A percentile compares a stretch with the other conserved stretches of the same genome.
Evolutionary conservation across 257 asterid genomes (phyloP).

Genomic region (Gynochthodes officinalis): DNA sequence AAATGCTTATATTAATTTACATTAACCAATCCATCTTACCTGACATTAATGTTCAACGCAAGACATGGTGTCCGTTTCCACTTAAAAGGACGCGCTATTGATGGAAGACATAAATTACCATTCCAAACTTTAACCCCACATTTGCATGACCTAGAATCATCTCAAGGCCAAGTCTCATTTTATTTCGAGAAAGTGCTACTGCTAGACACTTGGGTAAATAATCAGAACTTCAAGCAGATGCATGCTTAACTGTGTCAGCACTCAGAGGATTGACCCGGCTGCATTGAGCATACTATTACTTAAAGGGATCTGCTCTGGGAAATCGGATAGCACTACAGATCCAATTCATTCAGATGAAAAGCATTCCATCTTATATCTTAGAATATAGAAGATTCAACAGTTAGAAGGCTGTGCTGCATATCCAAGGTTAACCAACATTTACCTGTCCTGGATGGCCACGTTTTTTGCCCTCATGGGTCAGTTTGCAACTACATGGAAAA

Average conservation of each 20-base stretch:
- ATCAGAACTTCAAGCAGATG: too few species aligned
- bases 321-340: neutral
- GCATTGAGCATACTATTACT: too few species aligned
- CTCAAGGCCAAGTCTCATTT: neutral
- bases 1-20: too few species aligned
- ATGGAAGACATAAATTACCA: neutral
- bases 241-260: too few species aligned
- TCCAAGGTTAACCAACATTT: neutral
- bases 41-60: neutral
- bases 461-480: neutral
- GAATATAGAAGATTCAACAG: neutral
- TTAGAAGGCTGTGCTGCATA: neutral
- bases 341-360: neutral
- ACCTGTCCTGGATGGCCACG: neutral
- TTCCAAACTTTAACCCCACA: neutral
- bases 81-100: neutral
- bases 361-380: neutral
- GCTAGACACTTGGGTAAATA: neutral
- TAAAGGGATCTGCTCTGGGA: too few species aligned
- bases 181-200: neutral
- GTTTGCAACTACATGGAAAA: neutral
- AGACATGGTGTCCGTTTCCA: neutral
- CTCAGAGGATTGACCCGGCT: too few species aligned
- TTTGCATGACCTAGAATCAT: neutral
- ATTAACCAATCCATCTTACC: neutral